Evolutionary conservation across 2,329 filamentous ascomycete genomes (phyloP).

Genomic region (Pseudodiploospora longispora): DNA sequence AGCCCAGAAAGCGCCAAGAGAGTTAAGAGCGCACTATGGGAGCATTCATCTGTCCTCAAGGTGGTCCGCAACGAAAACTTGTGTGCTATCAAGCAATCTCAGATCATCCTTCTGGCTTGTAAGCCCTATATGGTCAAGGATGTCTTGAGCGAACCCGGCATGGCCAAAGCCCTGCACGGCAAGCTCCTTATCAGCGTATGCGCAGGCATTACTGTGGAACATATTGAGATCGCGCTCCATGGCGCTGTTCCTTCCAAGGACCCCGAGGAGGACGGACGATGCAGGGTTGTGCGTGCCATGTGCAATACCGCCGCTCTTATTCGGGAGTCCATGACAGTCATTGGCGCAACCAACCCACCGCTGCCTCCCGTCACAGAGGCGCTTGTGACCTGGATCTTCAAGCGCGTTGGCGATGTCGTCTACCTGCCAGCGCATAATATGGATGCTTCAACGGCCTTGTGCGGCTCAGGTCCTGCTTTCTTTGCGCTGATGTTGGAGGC

Average conservation of each 20-base stretch:
- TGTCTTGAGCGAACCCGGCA: slow-evolving; percentile 59
- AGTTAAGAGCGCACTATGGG: slow-evolving; percentile 56
- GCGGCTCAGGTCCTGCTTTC: slow-evolving; percentile 68
- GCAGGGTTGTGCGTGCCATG: slow-evolving; percentile 68
- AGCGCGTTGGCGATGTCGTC: slow-evolving; percentile 61
- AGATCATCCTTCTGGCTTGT: slow-evolving; percentile 71
- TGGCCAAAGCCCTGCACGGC: slow-evolving; percentile 63
- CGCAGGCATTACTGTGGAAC: slow-evolving; percentile 63
- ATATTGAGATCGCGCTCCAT: slow-evolving; percentile 60
- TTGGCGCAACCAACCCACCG: slow-evolving; percentile 54
- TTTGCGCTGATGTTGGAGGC: slow-evolving; percentile 69
- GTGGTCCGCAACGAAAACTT: slow-evolving; percentile 68
- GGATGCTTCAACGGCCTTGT: slow-evolving; percentile 67
- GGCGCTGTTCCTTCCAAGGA: slow-evolving; percentile 40
- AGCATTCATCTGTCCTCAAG: slow-evolving; percentile 54
- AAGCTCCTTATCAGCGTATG: slow-evolving; percentile 79
- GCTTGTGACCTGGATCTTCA: slow-evolving; percentile 71
- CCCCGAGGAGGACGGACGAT: slow-evolving; percentile 39
- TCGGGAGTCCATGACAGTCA: slow-evolving; percentile 74
- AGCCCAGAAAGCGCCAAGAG: slow-evolving; percentile 60
- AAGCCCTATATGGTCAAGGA: slow-evolving; percentile 68
- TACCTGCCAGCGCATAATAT: slow-evolving; percentile 59
- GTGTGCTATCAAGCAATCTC: slow-evolving; percentile 54
- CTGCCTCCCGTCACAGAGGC: slow-evolving; percentile 43
- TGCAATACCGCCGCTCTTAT: slow-evolving; percentile 78